A percentile compares a stretch with the other conserved stretches of the same genome.
Evolutionary conservation across 306 rosid species (phyloP).

Genomic region (Cucumis sativus): DNA sequence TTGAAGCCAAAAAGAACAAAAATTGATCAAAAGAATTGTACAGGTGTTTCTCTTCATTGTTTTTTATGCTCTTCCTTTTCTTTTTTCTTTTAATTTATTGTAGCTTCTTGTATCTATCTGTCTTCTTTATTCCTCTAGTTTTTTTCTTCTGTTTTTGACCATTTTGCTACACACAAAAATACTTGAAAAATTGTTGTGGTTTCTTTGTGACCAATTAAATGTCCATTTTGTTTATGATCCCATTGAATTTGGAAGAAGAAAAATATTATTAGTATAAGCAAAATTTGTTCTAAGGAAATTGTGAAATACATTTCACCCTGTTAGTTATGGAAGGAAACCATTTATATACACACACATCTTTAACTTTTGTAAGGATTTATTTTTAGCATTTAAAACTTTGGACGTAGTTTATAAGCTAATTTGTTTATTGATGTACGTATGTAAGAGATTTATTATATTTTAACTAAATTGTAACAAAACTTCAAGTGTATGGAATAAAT

Average conservation of each 20-base stretch:
- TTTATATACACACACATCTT: too few relatives aligned
- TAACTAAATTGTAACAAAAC: too few relatives aligned
- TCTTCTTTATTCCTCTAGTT: not conserved
- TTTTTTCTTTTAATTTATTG: not conserved
- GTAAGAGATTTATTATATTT: too few relatives aligned
- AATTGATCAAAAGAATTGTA: conserved; percentile 29
- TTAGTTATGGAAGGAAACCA: too few relatives aligned
- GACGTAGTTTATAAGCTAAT: not conserved
- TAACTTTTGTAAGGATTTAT: too few relatives aligned
- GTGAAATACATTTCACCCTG: not conserved
- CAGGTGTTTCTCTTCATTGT: conserved; percentile 10
- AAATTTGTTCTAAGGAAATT: not conserved
- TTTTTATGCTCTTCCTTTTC: not conserved
- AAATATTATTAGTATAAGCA: not conserved
- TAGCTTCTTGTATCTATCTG: conserved; percentile 15
- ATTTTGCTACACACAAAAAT: conserved; percentile 14
- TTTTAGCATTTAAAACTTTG: too few relatives aligned
- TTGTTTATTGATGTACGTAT: too few relatives aligned
- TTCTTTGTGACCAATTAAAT: not conserved
- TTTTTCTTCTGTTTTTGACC: not conserved
- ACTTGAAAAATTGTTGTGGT: conserved; percentile 4
- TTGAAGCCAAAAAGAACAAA: conserved; percentile 68
- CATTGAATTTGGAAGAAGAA: not conserved
- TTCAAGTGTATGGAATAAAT: too few relatives aligned
- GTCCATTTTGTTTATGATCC: not conserved